These are phyloP conservation scores for Entomophthora muscae DNA, from an alignment of 371 early-diverging fungal species.

Conservation along the genomic window DNA sequence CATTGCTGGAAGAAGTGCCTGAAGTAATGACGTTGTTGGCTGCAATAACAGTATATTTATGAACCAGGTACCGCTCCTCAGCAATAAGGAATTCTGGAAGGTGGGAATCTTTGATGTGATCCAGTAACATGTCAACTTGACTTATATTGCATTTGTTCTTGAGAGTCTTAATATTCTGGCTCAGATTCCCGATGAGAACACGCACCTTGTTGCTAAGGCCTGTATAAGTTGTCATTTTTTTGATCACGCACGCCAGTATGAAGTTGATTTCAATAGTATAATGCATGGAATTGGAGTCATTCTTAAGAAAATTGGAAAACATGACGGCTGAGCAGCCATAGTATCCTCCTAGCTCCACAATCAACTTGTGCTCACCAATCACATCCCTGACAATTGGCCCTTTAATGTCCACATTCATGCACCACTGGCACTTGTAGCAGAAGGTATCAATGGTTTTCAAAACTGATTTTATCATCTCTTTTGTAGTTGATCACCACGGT, in stretches of 20 bases:
- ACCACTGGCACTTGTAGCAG: background rate
- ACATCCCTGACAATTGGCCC: background rate
- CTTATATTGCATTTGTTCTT: background rate
- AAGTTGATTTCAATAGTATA: slow-evolving; percentile 1
- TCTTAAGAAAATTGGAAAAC: background rate
- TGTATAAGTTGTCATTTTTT: slow-evolving; percentile 9
- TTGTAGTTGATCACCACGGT: background rate
- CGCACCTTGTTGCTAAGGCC: slow-evolving; percentile 9
- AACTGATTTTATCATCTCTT: background rate
- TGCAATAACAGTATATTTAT: slow-evolving; percentile 10
- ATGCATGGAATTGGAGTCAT: background rate
- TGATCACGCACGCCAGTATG: slow-evolving; percentile 4
- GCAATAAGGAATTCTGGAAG: slow-evolving; percentile 11
- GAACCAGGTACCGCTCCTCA: slow-evolving; percentile 1
- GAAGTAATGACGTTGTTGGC: slow-evolving; percentile 14
- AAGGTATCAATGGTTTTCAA: background rate
- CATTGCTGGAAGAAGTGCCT: slow-evolving; percentile 13
- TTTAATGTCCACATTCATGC: background rate
- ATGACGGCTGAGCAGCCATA: background rate
- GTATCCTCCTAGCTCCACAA: background rate
- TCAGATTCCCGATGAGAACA: slow-evolving; percentile 9
- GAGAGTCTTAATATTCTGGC: background rate
- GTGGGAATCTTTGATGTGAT: slow-evolving; percentile 12
- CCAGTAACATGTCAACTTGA: slow-evolving; percentile 11
- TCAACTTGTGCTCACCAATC: background rate